Percentiles rank a stretch among this genome's conserved stretches.
phyloP scores from a whole-genome alignment of 169 alveolate species.

The Babesia ovata region DNA sequence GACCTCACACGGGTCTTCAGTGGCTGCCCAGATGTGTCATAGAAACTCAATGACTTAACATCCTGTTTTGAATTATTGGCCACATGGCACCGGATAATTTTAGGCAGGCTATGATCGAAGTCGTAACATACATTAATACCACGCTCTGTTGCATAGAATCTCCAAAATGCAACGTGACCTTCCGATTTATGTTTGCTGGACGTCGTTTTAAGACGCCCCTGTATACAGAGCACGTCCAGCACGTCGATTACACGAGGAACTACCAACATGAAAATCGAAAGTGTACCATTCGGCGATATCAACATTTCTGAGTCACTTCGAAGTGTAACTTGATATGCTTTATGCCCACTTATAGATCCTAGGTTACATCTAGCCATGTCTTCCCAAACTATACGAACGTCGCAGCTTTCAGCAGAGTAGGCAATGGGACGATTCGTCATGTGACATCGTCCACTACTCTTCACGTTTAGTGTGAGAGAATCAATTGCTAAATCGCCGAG shows the following conservation, averaged over 20 bases:
- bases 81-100: conserved; percentile 24
- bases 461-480: conserved; percentile 10
- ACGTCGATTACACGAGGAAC: conserved; percentile 25
- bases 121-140: conserved; percentile 19
- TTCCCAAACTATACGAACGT: conserved; percentile 29
- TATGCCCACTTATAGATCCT: conserved; percentile 27
- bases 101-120: conserved; percentile 21
- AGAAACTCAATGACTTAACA: conserved; percentile 18
- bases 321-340: conserved; percentile 19
- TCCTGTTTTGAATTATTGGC: conserved; percentile 25
- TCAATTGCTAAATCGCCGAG: conserved; percentile 18
- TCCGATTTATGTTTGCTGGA: conserved; percentile 12
- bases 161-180: conserved; percentile 23
- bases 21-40: neutral
- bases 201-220: conserved; percentile 27
- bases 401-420: neutral
- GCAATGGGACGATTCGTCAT: conserved; percentile 29
- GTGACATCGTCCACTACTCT: conserved; percentile 28
- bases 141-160: conserved; percentile 15
- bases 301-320: neutral
- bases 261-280: conserved; percentile 26
- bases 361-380: conserved; percentile 31
- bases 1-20: neutral
- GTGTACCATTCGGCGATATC: conserved; percentile 8
- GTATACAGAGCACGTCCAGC: conserved; percentile 19